Evolutionary conservation across 169 alveolate species (phyloP), one percentile per base, ranked within the genome.

Genomic region (Plasmodium sp.): DNA sequence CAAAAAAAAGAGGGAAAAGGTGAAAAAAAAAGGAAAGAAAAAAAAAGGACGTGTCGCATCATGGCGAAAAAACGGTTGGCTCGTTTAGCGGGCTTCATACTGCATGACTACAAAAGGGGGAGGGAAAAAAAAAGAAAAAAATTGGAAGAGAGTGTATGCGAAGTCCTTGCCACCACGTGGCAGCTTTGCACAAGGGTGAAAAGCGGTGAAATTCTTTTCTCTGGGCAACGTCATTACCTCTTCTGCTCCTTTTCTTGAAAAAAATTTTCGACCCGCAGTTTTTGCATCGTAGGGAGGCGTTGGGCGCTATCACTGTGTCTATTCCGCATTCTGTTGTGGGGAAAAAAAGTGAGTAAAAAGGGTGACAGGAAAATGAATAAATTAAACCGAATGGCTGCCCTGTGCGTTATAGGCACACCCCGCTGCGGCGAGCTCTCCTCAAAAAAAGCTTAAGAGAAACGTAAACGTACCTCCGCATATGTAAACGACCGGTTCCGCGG

Each of bases 181-280:
- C 7, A 14, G 36, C 45, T 41, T 14, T 14, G 18, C 4, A 45
- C 27, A 45, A 6, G 34, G 34, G 16, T 45, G 27, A 6, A 41
- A 80, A n/a, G 56, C 27, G 36, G 27, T 54, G 56, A n/a, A 75
- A 82, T 12, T 7, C 9, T 6, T 75, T 71, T 9, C 33, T 9
- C 14, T 12, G 36, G 6, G 16, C 39, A 14, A 5, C 48, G 33
- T 7, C 72, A 58, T 74, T 80, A 96, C 98, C 96, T 82, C 97
- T 96, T 83, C 97, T 93, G 33, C 98, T 95, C 45, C 98, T 67
- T 83, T 97, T 97, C 93, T 97, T 97, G 95, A 96, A 97, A 71
- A 97, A 93, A 27, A 97, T 96, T 41, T 98, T 93, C 84, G 98
- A 97, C 75, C 98, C 98, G 91, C 98, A 97, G 80, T 96, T 96